These are phyloP conservation scores for Epichloe coenophiala DNA, from an alignment of 2,329 filamentous ascomycete species.

Conservation along the genomic window DNA sequence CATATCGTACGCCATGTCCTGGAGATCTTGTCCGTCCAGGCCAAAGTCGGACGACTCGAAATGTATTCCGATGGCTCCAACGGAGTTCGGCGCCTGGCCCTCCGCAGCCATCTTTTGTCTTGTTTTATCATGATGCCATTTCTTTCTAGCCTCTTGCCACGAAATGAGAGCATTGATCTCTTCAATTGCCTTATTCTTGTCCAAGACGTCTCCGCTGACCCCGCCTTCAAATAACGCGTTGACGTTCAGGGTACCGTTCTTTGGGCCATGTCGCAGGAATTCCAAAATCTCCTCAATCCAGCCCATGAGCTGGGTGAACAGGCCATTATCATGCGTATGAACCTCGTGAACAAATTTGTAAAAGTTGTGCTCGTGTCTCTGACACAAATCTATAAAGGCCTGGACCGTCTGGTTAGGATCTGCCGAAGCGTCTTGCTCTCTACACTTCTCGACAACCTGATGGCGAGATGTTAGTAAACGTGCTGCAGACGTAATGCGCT, in stretches of 20 bases:
- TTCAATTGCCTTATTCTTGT: conserved; percentile 56
- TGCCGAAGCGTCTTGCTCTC: conserved; percentile 69
- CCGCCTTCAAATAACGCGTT: conserved; percentile 84
- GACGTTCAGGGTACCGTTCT: conserved; percentile 79
- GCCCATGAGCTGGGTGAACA: conserved; percentile 91
- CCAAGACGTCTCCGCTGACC: conserved; percentile 50
- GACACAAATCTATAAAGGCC: conserved; percentile 92
- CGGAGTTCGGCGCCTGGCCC: conserved; percentile 32
- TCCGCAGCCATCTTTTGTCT: conserved; percentile 97
- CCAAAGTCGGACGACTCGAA: conserved; percentile 85
- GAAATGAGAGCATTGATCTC: conserved; percentile 80
- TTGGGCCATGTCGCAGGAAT: conserved; percentile 77
- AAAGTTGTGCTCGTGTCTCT: conserved; percentile 88
- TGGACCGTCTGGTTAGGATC: conserved; percentile 98
- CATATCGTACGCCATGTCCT: conserved; percentile 74
- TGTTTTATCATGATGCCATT: conserved; percentile 97
- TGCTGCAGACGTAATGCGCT: no score
- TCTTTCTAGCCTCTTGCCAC: conserved; percentile 92
- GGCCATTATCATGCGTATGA: conserved; percentile 87
- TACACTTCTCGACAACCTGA: conserved; percentile 50
- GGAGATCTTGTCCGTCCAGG: conserved; percentile 70
- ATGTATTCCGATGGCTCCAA: conserved; percentile 38
- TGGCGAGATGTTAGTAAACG: conserved; percentile 8
- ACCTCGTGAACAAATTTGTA: conserved; percentile 98
- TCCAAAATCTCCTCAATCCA: conserved; percentile 95